Evolutionary conservation across 2,329 filamentous ascomycete genomes (phyloP), one percentile per base, ranked within the genome.

Genomic region (Colletotrichum lini): DNA sequence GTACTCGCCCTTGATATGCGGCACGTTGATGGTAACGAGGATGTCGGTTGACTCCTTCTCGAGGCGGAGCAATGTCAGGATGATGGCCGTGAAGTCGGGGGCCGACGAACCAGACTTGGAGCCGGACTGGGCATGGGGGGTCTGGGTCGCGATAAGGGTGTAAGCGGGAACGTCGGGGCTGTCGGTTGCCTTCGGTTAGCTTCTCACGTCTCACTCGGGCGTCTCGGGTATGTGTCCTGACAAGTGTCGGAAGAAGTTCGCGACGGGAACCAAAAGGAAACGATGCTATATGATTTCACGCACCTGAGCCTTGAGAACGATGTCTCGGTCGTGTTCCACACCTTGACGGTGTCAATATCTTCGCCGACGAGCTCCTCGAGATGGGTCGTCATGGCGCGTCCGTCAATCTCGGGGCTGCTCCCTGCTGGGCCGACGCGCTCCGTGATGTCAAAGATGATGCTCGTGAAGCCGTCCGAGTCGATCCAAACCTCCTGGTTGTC

Each of bases 401-500:
- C 92, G 76, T 95, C 91, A 45, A 89, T 88, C 77, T 91, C 88
- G 21, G 90, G 85, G 2, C 85, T 82, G 52, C 82, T 84, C 40
- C 86, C 85, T 5, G 88, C 77, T 16, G 82, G 79, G 71, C 89
- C 88, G 26, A 97, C 92, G 67, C 93, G 92, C 84, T 98, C 92
- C 65, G 93, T 93, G 78, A 98, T 94, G 77, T 98, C 96, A 81
- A 98, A 89, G 76, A 98, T 95, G 80, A 98, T 91, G 82, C 90
- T 95, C 3, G 94, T 94, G 81, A 95, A 95, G 60, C 94, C 95
- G 73, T 93, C 88, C 74, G 89, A 88, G 79, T 97, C 94, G 78
- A 98, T 92, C 84, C 91, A 98, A 76, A 98, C 93, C 85, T 98
- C 96, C 84, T 98, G 95, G 81, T 97, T 93, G 80, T 96, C 92